Evolutionary conservation across 495 filamentous ascomycete genomes (phyloP), one percentile per base, ranked within the genome.

Genomic region (Terfezia claveryi): DNA sequence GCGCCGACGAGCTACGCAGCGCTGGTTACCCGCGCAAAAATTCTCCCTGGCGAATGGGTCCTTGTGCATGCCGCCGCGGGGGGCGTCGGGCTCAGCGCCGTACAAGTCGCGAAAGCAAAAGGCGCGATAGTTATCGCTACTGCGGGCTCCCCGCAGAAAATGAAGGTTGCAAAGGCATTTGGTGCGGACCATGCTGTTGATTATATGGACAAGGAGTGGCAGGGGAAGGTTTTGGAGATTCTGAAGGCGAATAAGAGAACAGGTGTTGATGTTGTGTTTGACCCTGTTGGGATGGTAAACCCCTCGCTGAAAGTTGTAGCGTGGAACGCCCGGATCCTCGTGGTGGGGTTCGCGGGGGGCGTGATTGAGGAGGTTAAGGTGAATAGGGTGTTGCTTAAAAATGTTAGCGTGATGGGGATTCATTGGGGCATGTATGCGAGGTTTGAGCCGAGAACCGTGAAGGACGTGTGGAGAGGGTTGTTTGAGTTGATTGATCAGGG

Each of bases 81-180:
- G 2, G 89, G 89, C 2, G 89, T 95, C 0, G 89, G 89, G 2
- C 68, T 96, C 12, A 85, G 88, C 17, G 89, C 89, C 16, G 86
- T 96, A 37, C 89, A 96, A 62, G 76, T 95, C 49, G 89, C 89
- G 7, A 95, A 94, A 67, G 88, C 87, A 0, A 79, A 79, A 55
- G 89, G 89, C 2, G 89, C 89, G 7, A 86, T 74, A 4, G 89
- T 96, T 2, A 80, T 96, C 56, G 89, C 89, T 17, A 94, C 86
- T 0, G 88, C 87, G 0, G 82, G 85, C 2, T 83, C 81, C 5
- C 59, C 73, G 61, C 76, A 77, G 38, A 96, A 96, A 68, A 71
- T 87, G 4, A 76, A 80, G 56, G 77, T 95, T 10, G 88, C 86
- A 59, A 74, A 72, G 49, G 65, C 71, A 6, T 96, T 83, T 61